Base-by-base conservation (phyloP, 2,329 filamentous ascomycete genomes). In the Thyridium curvatum region DNA sequence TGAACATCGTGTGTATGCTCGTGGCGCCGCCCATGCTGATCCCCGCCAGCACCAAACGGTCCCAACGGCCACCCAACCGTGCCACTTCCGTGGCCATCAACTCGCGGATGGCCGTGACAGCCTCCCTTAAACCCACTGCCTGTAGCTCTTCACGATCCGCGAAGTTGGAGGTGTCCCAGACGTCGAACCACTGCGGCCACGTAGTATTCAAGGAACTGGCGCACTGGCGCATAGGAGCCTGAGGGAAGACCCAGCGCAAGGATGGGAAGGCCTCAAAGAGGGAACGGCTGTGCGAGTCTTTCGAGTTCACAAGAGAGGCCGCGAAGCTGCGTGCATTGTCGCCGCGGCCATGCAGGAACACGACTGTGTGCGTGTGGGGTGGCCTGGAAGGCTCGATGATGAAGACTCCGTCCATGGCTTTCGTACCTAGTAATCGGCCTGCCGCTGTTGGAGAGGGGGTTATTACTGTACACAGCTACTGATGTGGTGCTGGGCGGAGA, bases 201-300 rank as follows among this genome's bases (percentile, higher is more conserved):
- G 46, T 40, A 14, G 58, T 46, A 28, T 43, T 43, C 9, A 30
- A 17, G 41, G 45, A 14, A 38, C 37, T 34, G 31, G 56, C 54
- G 31, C 52, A 50, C 38, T 51, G 39, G 18, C 48, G 46, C 17
- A 50, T 30, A 10, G 59, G 59, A 2, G 68, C 63, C 39, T 61
- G 56, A 6, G 70, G 69, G 34, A 73, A 74, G 8, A 74, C 67
- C 65, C 68, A 73, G 37, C 64, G 61, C 45, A 70, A 60, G 2
- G 60, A 57, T 2, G 70, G 68, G 18, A 71, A 64, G 3, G 51
- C 46, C 3, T 66, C 57, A n/a, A 48, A 35, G 0, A 73, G 59
- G 2, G 52, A 55, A 12, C 45, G 54, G 7, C 44, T 41, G 10
- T 45, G 40, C 1, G 57, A 60, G 42, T 60, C 54, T n/a, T 39